Evolutionary conservation across 208 protist genomes (phyloP), one percentile per base, ranked within the genome.

Genomic region (Wallacemonas sp.): DNA sequence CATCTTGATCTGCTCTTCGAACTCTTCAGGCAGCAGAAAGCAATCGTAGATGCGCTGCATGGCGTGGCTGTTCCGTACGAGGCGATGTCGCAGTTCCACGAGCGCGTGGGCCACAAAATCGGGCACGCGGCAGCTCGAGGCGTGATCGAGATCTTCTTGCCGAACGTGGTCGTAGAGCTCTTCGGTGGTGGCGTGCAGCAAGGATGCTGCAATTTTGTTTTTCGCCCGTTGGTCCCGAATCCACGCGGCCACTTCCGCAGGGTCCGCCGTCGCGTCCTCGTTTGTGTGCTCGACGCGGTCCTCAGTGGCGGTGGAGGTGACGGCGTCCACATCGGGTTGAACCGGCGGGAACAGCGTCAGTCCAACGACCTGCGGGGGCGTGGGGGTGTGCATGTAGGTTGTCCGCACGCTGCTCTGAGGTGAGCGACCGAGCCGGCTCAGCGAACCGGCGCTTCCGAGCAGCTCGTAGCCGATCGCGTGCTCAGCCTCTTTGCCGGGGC

Each of bases 41-140:
- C 65, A 82, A 14, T 80, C 66, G 51, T 82, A 86, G 22, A 86
- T 70, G 58, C 74, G 42, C 46, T 72, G 70, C 27, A 79, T 60
- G 22, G 30, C 61, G 47, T 72, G 45, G 0, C 61, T 42, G 30
- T 83, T 88, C 27, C 62, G 64, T 14, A 60, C 38, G 17, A 88
- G 67, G 4, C 69, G 72, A 22, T 54, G 68, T 15, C 72, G 81
- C 39, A 83, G 45, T 56, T 77, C 73, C 33, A 71, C 68, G 19
- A 88, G 66, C 14, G 70, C 73, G 27, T 64, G 51, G 9, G 71
- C 73, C 33, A 76, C 73, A 15, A 59, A 63, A 17, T 51, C 5
- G 8, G 73, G 70, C 21, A 83, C 21, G 24, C 31, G 62, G 14
- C 47, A 55, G 34, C 65, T 34, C 12, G 17, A 39, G 19, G 34